A percentile compares a stretch with the other conserved stretches of the same genome.
These are phyloP conservation scores for Scutellaria galericulata DNA, from an alignment of 257 asterid genomes.

Conservation along the genomic window DNA sequence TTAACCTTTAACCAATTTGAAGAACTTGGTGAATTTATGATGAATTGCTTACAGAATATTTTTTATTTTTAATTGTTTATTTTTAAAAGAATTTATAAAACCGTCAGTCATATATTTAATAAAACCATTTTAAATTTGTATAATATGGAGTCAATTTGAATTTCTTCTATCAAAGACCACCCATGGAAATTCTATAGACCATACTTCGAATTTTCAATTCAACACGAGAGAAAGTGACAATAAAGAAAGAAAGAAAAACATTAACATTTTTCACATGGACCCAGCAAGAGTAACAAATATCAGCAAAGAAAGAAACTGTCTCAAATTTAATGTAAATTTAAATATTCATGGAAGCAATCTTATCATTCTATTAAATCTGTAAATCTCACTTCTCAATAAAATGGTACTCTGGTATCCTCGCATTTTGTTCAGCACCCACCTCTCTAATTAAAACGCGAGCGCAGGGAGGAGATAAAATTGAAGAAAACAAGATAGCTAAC, in stretches of 20 bases:
- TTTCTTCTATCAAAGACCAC: too few species aligned
- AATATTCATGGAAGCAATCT: background rate
- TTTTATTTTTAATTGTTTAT: too few species aligned
- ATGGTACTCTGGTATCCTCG: background rate
- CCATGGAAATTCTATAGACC: too few species aligned
- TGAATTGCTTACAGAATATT: too few species aligned
- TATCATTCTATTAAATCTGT: background rate
- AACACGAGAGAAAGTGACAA: background rate
- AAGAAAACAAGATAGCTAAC: background rate
- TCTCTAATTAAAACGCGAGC: background rate
- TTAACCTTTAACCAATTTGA: too few species aligned
- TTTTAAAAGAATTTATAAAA: too few species aligned
- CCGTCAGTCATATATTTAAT: too few species aligned
- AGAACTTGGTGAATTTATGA: too few species aligned
- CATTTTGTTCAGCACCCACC: background rate
- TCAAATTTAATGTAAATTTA: constrained; percentile 1
- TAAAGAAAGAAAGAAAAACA: background rate
- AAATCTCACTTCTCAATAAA: constrained; percentile 27
- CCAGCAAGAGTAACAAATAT: background rate
- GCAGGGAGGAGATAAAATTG: background rate
- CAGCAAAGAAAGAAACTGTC: background rate
- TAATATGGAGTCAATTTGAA: too few species aligned
- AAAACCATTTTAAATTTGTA: too few species aligned
- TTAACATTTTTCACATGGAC: background rate
- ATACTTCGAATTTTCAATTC: too few species aligned